Evolutionary conservation across 768 basidiomycete genomes (phyloP), one percentile per base, ranked within the genome.

Genomic region (Pholiota molesta): DNA sequence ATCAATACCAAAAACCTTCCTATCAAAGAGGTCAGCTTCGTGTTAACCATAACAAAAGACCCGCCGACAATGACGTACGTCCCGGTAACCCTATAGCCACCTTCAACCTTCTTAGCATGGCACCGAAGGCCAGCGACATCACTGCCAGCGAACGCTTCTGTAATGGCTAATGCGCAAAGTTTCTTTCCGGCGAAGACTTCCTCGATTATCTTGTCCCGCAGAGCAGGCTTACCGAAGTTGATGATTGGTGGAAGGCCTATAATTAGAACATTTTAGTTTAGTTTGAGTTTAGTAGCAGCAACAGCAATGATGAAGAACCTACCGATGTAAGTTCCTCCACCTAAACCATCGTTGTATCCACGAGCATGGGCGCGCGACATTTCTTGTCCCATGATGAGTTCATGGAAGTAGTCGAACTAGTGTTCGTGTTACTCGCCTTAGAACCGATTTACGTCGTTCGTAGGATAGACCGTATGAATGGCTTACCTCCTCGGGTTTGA

Each of bases 91-190:
- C 89, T 80, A 85, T 87, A 94, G 26, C 86, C 82, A 61, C 88
- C 83, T 5, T 88, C 88, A 29, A 92, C 90, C 65, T 83, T 85
- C 64, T 81, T 83, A 0, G 94, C 93, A 47, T 82, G 83, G 67
- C 86, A 93, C 78, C 79, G 89, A 39, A 93, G 69, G 3, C 92
- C 90, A 31, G 81, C 81, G 17, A 91, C 88, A 66, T 91, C 89
- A 66, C 86, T 88, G 9, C 89, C 89, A 1, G 92, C 94, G 63
- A 91, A 93, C 0, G 94, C 91, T 77, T 96, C 94, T 21, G 90
- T 87, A 68, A 96, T 90, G 19, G 94, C 94, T 33, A 95, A 77
- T 33, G 84, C 85, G 66, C 92, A 89, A 62, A 85, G 84, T 73
- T 91, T 90, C 74, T 85, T 86, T 21, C 87, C 89, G 1, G 77